A percentile compares a stretch with the other conserved stretches of the same genome.
Conservation (phyloP, 805 yeast species). For the Barnettozyma vustinii region DNA sequence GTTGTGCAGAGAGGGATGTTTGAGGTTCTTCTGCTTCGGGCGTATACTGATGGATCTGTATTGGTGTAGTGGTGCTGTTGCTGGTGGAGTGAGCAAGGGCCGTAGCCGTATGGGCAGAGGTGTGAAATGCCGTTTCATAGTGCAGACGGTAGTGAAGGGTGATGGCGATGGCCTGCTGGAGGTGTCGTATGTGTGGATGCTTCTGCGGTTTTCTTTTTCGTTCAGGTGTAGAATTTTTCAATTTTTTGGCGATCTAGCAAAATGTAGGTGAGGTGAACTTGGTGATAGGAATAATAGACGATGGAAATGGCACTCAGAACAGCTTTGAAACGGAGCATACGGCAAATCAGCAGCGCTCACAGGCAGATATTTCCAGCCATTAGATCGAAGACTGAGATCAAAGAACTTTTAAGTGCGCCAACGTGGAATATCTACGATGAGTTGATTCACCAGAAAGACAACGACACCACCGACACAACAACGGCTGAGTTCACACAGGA, state of each 20-base stretch:
- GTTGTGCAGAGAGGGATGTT: too few species aligned
- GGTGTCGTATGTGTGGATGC: background rate
- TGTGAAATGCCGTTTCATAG: background rate
- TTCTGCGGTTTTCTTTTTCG: background rate
- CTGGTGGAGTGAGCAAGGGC: background rate
- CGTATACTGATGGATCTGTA: background rate
- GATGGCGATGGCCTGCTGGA: background rate
- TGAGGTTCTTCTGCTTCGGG: background rate
- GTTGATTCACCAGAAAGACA: constrained; percentile 17
- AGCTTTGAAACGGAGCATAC: background rate
- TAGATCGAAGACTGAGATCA: background rate
- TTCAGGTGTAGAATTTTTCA: background rate
- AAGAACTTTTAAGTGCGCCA: background rate
- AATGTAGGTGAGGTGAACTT: too few species aligned
- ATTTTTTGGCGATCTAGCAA: too few species aligned
- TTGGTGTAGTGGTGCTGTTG: background rate
- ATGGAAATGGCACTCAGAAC: background rate
- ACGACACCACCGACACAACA: background rate
- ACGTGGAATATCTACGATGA: constrained; percentile 1
- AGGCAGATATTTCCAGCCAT: background rate
- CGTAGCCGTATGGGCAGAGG: background rate
- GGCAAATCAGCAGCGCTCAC: background rate
- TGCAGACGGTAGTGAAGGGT: background rate
- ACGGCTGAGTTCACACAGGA: constrained; percentile 4
- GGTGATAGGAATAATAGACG: background rate